Conservation (phyloP, 495 filamentous ascomycete species). For the Neurospora sp. region DNA sequence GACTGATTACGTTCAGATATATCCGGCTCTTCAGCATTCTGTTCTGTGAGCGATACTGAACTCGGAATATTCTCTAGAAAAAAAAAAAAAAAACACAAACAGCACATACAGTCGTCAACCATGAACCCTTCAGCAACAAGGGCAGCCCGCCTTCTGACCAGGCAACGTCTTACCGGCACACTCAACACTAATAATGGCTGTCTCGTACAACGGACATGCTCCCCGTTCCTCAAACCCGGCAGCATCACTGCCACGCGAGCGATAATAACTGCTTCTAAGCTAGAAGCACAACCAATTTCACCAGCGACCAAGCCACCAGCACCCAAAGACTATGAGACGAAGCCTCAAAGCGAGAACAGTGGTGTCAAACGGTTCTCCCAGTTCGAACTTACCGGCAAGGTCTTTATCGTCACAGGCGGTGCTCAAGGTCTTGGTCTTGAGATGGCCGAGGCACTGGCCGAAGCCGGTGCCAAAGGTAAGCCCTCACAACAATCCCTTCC, state of each 20-base stretch:
- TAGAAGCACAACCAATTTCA: background rate
- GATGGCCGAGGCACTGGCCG: slow-evolving; percentile 59
- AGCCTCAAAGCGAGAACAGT: slow-evolving; percentile 1
- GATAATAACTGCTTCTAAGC: background rate
- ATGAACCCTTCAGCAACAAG: slow-evolving; percentile 2
- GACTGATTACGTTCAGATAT: too few relatives aligned
- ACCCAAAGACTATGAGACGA: background rate
- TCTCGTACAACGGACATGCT: background rate
- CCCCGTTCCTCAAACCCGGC: background rate
- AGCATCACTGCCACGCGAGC: background rate
- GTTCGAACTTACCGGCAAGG: slow-evolving; percentile 48
- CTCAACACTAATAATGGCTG: background rate
- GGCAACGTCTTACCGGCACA: background rate
- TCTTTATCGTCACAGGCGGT: slow-evolving; percentile 54
- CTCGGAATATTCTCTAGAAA: background rate
- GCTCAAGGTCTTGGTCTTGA: slow-evolving; percentile 54
- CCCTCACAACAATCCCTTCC: background rate
- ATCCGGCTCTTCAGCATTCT: background rate
- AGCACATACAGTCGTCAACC: background rate
- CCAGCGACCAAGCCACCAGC: background rate
- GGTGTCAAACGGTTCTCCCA: slow-evolving; percentile 22
- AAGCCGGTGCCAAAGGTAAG: slow-evolving; percentile 57
- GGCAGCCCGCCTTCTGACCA: background rate
- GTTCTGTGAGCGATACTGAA: background rate
- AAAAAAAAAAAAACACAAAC: background rate